Evolutionary conservation across 371 early-diverging fungal genomes (phyloP), one percentile per base, ranked within the genome.

Genomic region (Fennellomyces sp.): DNA sequence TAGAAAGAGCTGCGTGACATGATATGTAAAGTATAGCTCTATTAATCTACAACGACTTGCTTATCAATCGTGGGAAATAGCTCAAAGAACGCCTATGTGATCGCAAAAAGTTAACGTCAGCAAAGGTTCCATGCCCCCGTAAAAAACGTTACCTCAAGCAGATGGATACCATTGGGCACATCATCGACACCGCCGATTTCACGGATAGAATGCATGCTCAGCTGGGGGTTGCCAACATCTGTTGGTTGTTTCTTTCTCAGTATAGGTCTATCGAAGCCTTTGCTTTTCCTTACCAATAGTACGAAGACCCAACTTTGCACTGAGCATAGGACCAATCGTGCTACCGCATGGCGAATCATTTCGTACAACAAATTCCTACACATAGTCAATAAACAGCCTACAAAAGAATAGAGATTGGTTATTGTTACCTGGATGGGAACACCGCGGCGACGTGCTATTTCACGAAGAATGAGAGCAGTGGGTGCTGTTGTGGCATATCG

Each of bases 291-390:
- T 84, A 89, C 92, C 93, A 66, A 97, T 80, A 12, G 98, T 97
- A 63, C 97, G 88, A 58, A 98, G 75, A n/a, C 98, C 98, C 28
- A 97, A 82, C 65, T 95, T 91, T 13, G 96, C 91, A 64, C 91
- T 90, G 31, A 98, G 78, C 88, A 98, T 93, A 41, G 98, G 98
- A 0, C 98, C 97, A 68, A 98, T 98, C 23, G 97, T 97, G 28
- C 92, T 58, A 13, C 57, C 52, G 36, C 57, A 56, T 10, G 95
- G 84, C 48, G 88, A 89, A 69, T 98, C 98, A 65, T 96, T 97
- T 60, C 96, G 86, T 28, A 96, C 95, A 45, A 93, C 91, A 82
- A 94, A 95, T 83, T 96, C 96, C 80, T 79, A 56, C 17, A 21
- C 15, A 10, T 3, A 35, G 19, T 11, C 5, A 55, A 21, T 5